phyloP scores from a whole-genome alignment of 495 filamentous ascomycete genomes.

The Talaromyces stipitatus region DNA sequence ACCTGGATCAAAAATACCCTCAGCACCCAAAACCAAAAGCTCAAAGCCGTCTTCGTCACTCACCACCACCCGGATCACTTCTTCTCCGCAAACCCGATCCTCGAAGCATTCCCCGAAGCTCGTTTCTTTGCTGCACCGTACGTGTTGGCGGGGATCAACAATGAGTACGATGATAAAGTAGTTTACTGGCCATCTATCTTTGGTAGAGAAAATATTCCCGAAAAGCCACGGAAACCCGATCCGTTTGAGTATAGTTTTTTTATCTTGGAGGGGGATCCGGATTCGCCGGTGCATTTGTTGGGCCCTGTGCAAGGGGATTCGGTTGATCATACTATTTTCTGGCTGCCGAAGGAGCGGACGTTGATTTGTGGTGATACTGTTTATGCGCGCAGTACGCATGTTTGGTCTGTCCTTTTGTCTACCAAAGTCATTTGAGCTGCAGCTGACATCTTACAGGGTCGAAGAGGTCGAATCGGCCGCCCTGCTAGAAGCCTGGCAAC shows the following conservation, averaged over 20 bases:
- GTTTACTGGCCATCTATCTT: conserved; percentile 19
- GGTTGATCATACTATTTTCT: conserved; percentile 19
- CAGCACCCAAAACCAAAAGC: conserved; percentile 5
- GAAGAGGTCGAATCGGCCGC: conserved; percentile 22
- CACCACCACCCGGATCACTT: conserved; percentile 29
- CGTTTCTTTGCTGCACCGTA: conserved; percentile 21
- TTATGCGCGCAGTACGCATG: conserved; percentile 16
- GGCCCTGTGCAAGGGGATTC: conserved; percentile 16
- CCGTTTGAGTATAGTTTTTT: conserved; percentile 18
- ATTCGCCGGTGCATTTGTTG: conserved; percentile 11
- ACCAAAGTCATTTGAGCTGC: too few species aligned
- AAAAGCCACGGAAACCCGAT: conserved; percentile 16
- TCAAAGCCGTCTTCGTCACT: conserved; percentile 22
- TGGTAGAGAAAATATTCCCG: conserved; percentile 16
- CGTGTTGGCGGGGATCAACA: conserved; percentile 20
- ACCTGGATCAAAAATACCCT: conserved; percentile 12
- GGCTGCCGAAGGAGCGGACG: conserved; percentile 12
- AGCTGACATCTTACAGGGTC: conserved; percentile 11
- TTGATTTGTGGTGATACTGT: conserved; percentile 16
- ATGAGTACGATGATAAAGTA: conserved; percentile 24
- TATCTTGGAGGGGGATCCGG: conserved; percentile 14
- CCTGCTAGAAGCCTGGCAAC: conserved; percentile 16
- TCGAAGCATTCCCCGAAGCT: conserved; percentile 19
- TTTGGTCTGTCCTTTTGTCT: neutral
- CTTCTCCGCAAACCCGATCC: conserved; percentile 22